Conservation (phyloP, 495 filamentous ascomycete species). For the Thermochaetoides thermophila region DNA sequence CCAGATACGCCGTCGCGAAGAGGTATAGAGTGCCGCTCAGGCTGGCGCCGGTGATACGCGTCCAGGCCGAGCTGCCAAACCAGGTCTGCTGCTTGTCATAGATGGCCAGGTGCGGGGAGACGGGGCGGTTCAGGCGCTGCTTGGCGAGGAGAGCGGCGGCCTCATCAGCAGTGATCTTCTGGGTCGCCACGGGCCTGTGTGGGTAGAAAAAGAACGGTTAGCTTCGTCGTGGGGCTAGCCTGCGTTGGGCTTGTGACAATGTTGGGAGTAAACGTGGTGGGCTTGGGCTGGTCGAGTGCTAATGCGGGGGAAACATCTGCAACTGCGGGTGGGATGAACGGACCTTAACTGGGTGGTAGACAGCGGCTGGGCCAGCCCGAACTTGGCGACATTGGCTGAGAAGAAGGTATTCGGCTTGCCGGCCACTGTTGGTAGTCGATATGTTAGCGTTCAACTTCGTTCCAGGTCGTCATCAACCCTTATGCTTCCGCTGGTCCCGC, state of each 20-base stretch:
- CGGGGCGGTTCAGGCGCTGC: conserved; percentile 74
- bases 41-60: conserved; percentile 65
- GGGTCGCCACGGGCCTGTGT: conserved; percentile 40
- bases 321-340: too few species aligned
- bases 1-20: conserved; percentile 73
- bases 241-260: neutral
- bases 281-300: neutral
- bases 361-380: conserved; percentile 9
- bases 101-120: conserved; percentile 77
- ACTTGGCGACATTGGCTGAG: conserved; percentile 18
- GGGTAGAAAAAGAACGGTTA: neutral
- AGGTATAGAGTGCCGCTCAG: conserved; percentile 68
- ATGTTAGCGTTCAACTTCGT: neutral
- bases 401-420: conserved; percentile 19
- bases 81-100: conserved; percentile 85
- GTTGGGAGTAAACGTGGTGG: neutral
- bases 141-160: conserved; percentile 57
- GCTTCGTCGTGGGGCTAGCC: neutral
- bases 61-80: conserved; percentile 49
- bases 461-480: neutral
- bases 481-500: neutral
- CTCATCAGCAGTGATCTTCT: conserved; percentile 42
- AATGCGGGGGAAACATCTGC: neutral
- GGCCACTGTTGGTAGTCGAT: conserved; percentile 9
- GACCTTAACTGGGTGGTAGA: conserved; percentile 18